Evolutionary conservation across 345 rosid genomes (phyloP).

Genomic region (Microthlaspi erraticum): DNA sequence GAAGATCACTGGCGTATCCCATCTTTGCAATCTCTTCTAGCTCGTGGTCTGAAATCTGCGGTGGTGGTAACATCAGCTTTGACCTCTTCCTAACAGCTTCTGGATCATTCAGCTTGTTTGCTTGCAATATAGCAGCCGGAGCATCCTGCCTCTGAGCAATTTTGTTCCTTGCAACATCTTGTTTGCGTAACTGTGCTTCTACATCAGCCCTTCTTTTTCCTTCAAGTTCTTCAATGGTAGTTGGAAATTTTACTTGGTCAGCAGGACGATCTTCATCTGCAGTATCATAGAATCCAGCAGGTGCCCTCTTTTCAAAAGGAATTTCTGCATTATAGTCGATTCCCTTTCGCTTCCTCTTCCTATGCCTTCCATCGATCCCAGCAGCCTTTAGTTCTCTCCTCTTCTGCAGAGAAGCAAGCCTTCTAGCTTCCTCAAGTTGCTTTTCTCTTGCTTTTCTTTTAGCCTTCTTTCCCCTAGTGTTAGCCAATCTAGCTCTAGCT

Average conservation of each 20-base stretch:
- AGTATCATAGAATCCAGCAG: slow-evolving; percentile 92
- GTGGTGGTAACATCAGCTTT: slow-evolving; percentile 96
- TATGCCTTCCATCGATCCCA: slow-evolving; percentile 81
- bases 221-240: slow-evolving; percentile 93
- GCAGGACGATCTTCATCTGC: slow-evolving; percentile 86
- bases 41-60: slow-evolving; percentile 95
- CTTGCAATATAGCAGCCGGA: slow-evolving; percentile 92
- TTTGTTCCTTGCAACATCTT: slow-evolving; percentile 84
- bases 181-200: slow-evolving; percentile 86
- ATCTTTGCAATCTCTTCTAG: slow-evolving; percentile 97
- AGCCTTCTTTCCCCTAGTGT: slow-evolving; percentile 97
- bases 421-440: slow-evolving; percentile 97
- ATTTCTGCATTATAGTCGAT: slow-evolving; percentile 97
- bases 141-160: slow-evolving; percentile 96
- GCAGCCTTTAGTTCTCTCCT: slow-evolving; percentile 98
- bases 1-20: slow-evolving; percentile 95
- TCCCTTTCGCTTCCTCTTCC: slow-evolving; percentile 91
- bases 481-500: slow-evolving; percentile 94
- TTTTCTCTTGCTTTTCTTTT: slow-evolving; percentile 98
- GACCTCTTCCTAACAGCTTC: slow-evolving; percentile 95
- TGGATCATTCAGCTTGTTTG: slow-evolving; percentile 97
- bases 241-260: slow-evolving; percentile 81
- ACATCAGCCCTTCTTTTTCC: slow-evolving; percentile 90
- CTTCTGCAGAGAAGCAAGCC: slow-evolving; percentile 99
- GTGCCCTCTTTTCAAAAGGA: slow-evolving; percentile 97